Conservation (phyloP, 768 basidiomycete species). For the Tubosaeta sp. region DNA sequence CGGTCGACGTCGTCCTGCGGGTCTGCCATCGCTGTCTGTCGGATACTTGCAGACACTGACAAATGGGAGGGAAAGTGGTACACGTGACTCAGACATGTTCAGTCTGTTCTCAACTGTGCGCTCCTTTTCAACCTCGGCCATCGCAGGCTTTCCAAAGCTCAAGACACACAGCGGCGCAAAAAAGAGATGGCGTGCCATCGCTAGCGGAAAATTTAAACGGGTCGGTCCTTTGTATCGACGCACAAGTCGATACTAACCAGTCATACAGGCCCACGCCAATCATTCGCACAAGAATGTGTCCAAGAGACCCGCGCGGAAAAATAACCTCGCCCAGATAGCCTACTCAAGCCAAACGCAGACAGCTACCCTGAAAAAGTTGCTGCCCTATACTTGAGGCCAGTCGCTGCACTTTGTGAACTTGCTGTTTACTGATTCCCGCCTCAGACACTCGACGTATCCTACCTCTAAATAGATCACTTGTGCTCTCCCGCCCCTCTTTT, state of each 20-base stretch:
- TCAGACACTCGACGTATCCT: conserved; percentile 12
- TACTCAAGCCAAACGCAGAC: conserved; percentile 67
- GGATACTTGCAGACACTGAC: not conserved
- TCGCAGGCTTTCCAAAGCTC: conserved; percentile 63
- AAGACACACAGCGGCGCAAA: conserved; percentile 80
- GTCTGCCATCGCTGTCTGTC: conserved; percentile 33
- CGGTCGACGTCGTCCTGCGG: conserved; percentile 80
- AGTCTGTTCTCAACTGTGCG: conserved; percentile 29
- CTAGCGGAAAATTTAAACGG: conserved; percentile 71
- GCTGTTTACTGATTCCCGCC: not conserved
- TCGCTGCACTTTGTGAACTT: not conserved
- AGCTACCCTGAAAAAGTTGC: conserved; percentile 59
- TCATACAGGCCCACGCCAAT: conserved; percentile 57
- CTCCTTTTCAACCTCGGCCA: conserved; percentile 57
- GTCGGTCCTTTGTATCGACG: conserved; percentile 37
- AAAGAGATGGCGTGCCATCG: conserved; percentile 72
- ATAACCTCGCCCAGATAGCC: conserved; percentile 58
- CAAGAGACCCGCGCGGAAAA: conserved; percentile 64
- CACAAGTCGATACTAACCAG: conserved; percentile 1
- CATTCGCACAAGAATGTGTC: conserved; percentile 69
- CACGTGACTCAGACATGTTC: conserved; percentile 25
- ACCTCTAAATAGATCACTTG: conserved; percentile 8
- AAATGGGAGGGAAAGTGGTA: not conserved
- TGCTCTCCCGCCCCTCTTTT: not conserved
- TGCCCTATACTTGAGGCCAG: conserved; percentile 59